A percentile compares a stretch with the other conserved stretches of the same genome.
Conservation (phyloP, 108 stramenopile genomes). For the Skeletonema potamos region DNA sequence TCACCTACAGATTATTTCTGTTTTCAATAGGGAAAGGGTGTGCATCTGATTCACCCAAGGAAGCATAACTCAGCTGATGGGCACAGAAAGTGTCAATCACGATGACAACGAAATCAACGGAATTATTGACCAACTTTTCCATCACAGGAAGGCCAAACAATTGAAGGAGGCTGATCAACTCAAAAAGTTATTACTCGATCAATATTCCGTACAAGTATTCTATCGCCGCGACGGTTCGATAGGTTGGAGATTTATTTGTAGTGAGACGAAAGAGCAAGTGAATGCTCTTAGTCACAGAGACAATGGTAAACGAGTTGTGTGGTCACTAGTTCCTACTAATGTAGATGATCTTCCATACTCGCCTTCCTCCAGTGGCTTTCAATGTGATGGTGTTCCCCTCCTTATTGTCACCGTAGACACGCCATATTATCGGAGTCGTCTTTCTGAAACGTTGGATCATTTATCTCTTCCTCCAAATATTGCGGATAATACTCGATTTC, state of each 20-base stretch:
- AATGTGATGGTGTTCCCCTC: slow-evolving; percentile 6
- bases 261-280: background rate
- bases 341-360: background rate
- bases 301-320: background rate
- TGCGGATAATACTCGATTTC: slow-evolving; percentile 2
- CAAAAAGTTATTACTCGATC: slow-evolving; percentile 7
- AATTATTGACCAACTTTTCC: slow-evolving; percentile 4
- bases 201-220: slow-evolving; percentile 22
- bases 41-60: background rate
- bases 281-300: background rate
- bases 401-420: slow-evolving; percentile 24
- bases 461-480: background rate
- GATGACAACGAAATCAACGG: background rate
- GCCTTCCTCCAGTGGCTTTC: background rate
- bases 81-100: background rate
- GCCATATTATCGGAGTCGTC: slow-evolving; percentile 24
- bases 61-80: background rate
- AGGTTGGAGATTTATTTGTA: slow-evolving; percentile 17
- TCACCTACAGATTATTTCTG: too few species aligned
- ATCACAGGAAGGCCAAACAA: background rate
- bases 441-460: slow-evolving; percentile 15
- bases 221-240: slow-evolving; percentile 22
- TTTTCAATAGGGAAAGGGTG: background rate
- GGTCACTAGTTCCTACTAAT: background rate
- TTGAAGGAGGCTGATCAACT: slow-evolving; percentile 29